phyloP scores from a whole-genome alignment of 2,329 filamentous ascomycete genomes.

The Sporothrix pallida region DNA sequence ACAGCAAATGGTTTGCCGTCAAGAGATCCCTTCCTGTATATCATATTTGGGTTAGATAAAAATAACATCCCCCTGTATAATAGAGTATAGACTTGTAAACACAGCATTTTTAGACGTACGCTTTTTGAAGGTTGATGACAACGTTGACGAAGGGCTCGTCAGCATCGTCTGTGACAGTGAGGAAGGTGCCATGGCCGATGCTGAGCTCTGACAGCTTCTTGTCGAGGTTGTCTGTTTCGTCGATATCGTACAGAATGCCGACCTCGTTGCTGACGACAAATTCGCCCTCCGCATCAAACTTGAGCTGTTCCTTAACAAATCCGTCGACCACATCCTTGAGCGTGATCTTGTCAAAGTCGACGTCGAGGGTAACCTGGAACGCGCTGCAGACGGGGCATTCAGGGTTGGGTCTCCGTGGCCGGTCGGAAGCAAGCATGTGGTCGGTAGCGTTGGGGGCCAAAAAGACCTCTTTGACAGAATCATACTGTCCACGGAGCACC shows the following conservation, averaged over 20 bases:
- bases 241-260: conserved; percentile 85
- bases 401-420: conserved; percentile 70
- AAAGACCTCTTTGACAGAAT: conserved; percentile 81
- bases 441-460: conserved; percentile 70
- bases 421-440: conserved; percentile 64
- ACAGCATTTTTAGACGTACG: conserved; percentile 51
- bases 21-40: conserved; percentile 45
- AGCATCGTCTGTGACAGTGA: conserved; percentile 85
- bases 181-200: conserved; percentile 73
- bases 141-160: conserved; percentile 78
- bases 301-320: conserved; percentile 71
- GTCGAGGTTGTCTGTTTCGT: conserved; percentile 82
- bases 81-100: background rate
- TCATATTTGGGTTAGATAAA: background rate
- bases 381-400: conserved; percentile 84
- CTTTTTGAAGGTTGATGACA: conserved; percentile 66
- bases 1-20: conserved; percentile 63
- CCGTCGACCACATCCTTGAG: conserved; percentile 79
- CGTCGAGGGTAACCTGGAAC: conserved; percentile 68
- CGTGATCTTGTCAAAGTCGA: conserved; percentile 74
- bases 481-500: conserved; percentile 74
- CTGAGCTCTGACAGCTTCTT: conserved; percentile 82
- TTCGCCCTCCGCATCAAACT: conserved; percentile 74
- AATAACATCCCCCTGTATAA: too few species aligned
- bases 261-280: conserved; percentile 76